phyloP scores from a whole-genome alignment of 202 grass and related monocot species.

The Carex sylvatica region DNA sequence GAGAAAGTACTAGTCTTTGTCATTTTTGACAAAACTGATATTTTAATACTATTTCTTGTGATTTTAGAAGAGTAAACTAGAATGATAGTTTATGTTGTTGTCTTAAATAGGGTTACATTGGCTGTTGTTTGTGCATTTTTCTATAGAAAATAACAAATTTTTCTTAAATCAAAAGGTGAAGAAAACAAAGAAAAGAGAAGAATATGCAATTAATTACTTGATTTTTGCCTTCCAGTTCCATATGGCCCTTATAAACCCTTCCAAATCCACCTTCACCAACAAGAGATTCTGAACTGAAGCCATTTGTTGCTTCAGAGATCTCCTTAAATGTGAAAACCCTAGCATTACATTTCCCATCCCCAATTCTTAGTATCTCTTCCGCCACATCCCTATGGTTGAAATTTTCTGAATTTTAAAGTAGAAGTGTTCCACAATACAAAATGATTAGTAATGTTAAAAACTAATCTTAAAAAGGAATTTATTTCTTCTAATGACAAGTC shows the following conservation, averaged over 20 bases:
- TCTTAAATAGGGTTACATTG: no score
- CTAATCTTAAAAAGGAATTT: not conserved
- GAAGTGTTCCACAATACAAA: not conserved
- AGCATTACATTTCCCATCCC: conserved; percentile 52
- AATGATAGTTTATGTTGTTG: not conserved
- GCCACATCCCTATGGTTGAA: conserved; percentile 50
- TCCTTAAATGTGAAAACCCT: conserved; percentile 60
- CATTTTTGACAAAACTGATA: not conserved
- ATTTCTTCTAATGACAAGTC: not conserved
- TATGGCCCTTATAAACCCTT: conserved; percentile 48
- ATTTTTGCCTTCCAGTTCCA: not conserved
- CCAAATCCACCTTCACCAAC: conserved; percentile 79
- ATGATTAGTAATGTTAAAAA: not conserved
- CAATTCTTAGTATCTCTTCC: conserved; percentile 71
- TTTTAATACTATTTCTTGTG: not conserved
- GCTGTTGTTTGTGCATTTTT: not conserved
- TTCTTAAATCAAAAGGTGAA: not conserved
- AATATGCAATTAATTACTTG: conserved; percentile 18
- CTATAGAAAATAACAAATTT: not conserved
- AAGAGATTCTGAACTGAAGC: conserved; percentile 56
- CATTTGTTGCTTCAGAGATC: conserved; percentile 48
- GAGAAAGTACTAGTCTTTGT: not conserved
- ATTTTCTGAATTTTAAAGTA: conserved; percentile 38
- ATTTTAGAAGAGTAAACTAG: not conserved
- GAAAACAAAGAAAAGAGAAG: not conserved